These are phyloP conservation scores for Rhinocladiella mackenziei DNA, from an alignment of 2,329 filamentous ascomycete genomes.

Conservation along the genomic window DNA sequence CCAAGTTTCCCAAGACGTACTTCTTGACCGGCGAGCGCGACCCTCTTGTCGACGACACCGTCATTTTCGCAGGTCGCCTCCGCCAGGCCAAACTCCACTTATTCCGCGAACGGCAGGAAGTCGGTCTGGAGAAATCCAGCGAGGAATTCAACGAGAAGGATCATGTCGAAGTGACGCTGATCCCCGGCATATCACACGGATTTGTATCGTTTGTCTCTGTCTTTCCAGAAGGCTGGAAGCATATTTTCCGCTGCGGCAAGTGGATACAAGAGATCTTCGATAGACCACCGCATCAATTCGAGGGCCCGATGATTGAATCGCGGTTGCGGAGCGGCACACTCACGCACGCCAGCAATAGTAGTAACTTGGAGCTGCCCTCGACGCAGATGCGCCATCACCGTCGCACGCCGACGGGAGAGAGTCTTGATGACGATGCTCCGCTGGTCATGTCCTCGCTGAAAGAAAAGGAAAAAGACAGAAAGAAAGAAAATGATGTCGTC, in stretches of 20 bases:
- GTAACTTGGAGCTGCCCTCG: slow-evolving; percentile 14
- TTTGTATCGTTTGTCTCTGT: slow-evolving; percentile 87
- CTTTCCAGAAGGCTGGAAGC: slow-evolving; percentile 85
- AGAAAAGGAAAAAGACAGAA: slow-evolving; percentile 9
- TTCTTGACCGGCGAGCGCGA: slow-evolving; percentile 94
- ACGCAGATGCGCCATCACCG: slow-evolving; percentile 27
- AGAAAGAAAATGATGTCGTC: slow-evolving; percentile 15
- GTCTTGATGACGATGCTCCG: slow-evolving; percentile 43
- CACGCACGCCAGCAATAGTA: slow-evolving; percentile 13
- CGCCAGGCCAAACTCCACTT: slow-evolving; percentile 67
- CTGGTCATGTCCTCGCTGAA: slow-evolving; percentile 29
- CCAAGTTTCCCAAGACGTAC: slow-evolving; percentile 88
- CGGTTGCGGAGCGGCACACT: slow-evolving; percentile 26
- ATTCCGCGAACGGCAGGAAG: slow-evolving; percentile 53
- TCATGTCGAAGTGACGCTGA: slow-evolving; percentile 73
- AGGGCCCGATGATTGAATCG: slow-evolving; percentile 36
- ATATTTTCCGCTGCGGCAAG: slow-evolving; percentile 70
- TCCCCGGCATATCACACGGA: slow-evolving; percentile 87
- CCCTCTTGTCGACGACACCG: slow-evolving; percentile 91
- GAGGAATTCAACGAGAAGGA: slow-evolving; percentile 67
- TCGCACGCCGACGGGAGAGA: slow-evolving; percentile 49
- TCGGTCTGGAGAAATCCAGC: slow-evolving; percentile 51
- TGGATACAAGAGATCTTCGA: slow-evolving; percentile 81
- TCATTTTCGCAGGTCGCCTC: slow-evolving; percentile 89
- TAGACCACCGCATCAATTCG: slow-evolving; percentile 45